A percentile compares a stretch with the other conserved stretches of the same genome.
Conservation (phyloP, 164 flowering plant genomes). For the grape (Vitis vinifera) region ASM3070453v1 NC_081818.1:30103001-30103500, state of each 20-base stretch:
- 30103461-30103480: conserved; percentile 84
- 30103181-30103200: conserved; percentile 84
- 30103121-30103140: conserved; percentile 71
- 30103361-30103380: conserved; percentile 87
- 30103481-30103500: conserved; percentile 56
- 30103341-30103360: conserved; percentile 68
- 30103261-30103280: not conserved
- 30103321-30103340: conserved; percentile 83
- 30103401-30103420: conserved; percentile 89
- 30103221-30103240: conserved; percentile 75
- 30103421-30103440: conserved; percentile 82
- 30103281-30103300: not conserved
- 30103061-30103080: too few species aligned
- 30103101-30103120: conserved; percentile 61
- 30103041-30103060: not conserved
- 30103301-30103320: conserved; percentile 19
- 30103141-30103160: conserved; percentile 62
- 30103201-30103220: conserved; percentile 83
- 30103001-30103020: too few species aligned
- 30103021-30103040: too few species aligned
- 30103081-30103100: conserved; percentile 47
- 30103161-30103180: conserved; percentile 62
- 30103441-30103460: conserved; percentile 64
- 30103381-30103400: conserved; percentile 71
- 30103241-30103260: not conserved